A percentile compares a stretch with the other conserved stretches of the same genome.
Evolutionary conservation across 2,329 filamentous ascomycete genomes (phyloP).

Genomic region (Lecanicillium sp.): DNA sequence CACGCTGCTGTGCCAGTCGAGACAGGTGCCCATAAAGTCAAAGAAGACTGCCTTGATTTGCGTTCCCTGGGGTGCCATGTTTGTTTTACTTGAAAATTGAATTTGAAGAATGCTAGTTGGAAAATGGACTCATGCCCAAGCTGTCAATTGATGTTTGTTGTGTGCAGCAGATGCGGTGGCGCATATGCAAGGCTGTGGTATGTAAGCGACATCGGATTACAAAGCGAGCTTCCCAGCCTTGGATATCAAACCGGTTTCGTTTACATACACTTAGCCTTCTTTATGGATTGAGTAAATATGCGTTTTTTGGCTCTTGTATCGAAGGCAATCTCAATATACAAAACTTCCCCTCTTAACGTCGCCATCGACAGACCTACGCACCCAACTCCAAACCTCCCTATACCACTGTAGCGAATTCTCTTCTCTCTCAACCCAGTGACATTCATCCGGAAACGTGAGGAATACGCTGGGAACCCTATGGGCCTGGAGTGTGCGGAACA

Average conservation of each 20-base stretch:
- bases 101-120: too few species aligned
- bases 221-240: too few species aligned
- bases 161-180: too few species aligned
- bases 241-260: too few species aligned
- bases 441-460: slow-evolving; percentile 65
- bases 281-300: too few species aligned
- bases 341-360: slow-evolving; percentile 13
- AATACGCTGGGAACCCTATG: slow-evolving; percentile 60
- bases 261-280: too few species aligned
- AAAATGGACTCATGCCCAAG: too few species aligned
- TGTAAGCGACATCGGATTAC: too few species aligned
- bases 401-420: slow-evolving; percentile 66
- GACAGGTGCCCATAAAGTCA: slow-evolving; percentile 51
- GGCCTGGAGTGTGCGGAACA: slow-evolving; percentile 65
- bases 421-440: slow-evolving; percentile 60
- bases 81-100: too few species aligned
- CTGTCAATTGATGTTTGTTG: too few species aligned
- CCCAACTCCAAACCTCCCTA: slow-evolving; percentile 57
- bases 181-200: too few species aligned
- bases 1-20: slow-evolving; percentile 41
- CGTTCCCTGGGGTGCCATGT: slow-evolving; percentile 2
- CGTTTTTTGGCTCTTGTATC: too few species aligned
- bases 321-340: slow-evolving; percentile 12
- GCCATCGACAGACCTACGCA: slow-evolving; percentile 40
- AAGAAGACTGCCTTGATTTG: slow-evolving; percentile 41